Evolutionary conservation across 2,329 filamentous ascomycete species (phyloP).

Genomic region (Venturia carpophila): DNA sequence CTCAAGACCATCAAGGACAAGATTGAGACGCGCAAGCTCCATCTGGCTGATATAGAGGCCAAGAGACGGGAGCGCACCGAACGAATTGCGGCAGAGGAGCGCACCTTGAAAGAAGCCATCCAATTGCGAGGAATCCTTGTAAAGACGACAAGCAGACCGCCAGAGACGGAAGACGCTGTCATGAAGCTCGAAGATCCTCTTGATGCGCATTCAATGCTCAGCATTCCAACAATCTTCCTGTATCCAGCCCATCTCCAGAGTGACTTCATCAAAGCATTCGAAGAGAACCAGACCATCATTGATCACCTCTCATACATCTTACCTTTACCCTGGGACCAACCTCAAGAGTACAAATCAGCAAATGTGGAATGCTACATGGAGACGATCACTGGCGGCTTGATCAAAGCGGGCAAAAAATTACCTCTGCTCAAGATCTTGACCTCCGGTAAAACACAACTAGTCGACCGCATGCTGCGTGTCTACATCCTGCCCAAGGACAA

Average conservation of each 20-base stretch:
- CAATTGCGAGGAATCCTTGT: constrained; percentile 62
- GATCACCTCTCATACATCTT: constrained; percentile 82
- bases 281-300: constrained; percentile 64
- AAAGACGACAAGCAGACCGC: constrained; percentile 60
- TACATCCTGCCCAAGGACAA: constrained; percentile 69
- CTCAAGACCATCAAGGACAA: constrained; percentile 56
- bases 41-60: constrained; percentile 48
- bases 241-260: constrained; percentile 77
- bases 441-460: constrained; percentile 72
- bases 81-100: constrained; percentile 48
- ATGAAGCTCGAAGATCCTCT: constrained; percentile 64
- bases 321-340: constrained; percentile 76
- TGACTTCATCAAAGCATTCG: constrained; percentile 85
- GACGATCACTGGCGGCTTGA: constrained; percentile 66
- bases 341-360: constrained; percentile 55
- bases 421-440: constrained; percentile 65
- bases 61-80: constrained; percentile 50
- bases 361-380: constrained; percentile 85
- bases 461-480: constrained; percentile 76
- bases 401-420: constrained; percentile 85
- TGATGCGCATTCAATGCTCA: constrained; percentile 62
- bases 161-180: constrained; percentile 78
- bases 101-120: constrained; percentile 47
- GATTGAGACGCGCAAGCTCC: constrained; percentile 52
- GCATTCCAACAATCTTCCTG: constrained; percentile 72